phyloP scores from a whole-genome alignment of 2,329 filamentous ascomycete genomes.

The Parastagonospora nodorum region DNA sequence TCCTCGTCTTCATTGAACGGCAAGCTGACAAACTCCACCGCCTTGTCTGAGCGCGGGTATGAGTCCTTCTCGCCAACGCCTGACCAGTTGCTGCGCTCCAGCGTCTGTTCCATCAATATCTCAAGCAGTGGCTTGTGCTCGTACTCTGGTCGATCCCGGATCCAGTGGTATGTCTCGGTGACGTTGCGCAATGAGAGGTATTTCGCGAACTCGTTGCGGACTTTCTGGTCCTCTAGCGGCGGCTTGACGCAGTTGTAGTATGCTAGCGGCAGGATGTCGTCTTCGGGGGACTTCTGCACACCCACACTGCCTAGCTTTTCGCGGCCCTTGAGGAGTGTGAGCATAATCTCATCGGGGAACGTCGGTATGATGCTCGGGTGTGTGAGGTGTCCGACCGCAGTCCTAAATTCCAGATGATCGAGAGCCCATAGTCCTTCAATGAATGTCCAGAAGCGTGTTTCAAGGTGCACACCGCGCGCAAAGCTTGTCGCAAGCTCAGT shows the following conservation, averaged over 20 bases:
- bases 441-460: conserved; percentile 76
- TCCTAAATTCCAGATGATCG: conserved; percentile 69
- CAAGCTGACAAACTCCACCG: conserved; percentile 72
- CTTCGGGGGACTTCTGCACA: conserved; percentile 39
- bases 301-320: conserved; percentile 24
- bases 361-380: conserved; percentile 80
- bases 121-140: conserved; percentile 70
- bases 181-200: conserved; percentile 71
- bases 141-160: conserved; percentile 66
- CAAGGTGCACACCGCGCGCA: conserved; percentile 67
- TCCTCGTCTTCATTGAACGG: conserved; percentile 75
- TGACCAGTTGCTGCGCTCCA: conserved; percentile 24
- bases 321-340: conserved; percentile 62
- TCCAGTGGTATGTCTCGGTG: conserved; percentile 75
- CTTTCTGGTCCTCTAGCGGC: conserved; percentile 66
- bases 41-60: conserved; percentile 57
- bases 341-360: conserved; percentile 82
- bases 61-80: conserved; percentile 8
- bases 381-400: conserved; percentile 74
- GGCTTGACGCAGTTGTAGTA: conserved; percentile 81
- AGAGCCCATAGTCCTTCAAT: conserved; percentile 83
- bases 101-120: conserved; percentile 59
- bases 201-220: conserved; percentile 70
- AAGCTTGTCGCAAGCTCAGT: conserved; percentile 63
- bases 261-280: conserved; percentile 65